Conservation (phyloP, 2,329 filamentous ascomycete species). For the Hyphodiscus sp. region DNA sequence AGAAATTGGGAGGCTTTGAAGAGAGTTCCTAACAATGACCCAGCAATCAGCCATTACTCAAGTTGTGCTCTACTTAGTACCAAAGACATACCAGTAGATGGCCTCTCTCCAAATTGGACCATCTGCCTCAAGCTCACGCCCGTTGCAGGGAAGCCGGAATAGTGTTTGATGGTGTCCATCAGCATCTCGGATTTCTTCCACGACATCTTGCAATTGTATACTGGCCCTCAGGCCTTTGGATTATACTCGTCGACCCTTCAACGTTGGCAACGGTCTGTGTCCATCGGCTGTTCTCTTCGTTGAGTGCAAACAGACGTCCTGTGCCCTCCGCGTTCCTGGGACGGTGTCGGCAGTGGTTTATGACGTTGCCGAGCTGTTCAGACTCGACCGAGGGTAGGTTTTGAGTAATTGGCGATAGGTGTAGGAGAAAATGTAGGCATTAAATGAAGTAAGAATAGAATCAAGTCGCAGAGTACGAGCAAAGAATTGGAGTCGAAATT, state of each 20-base stretch:
- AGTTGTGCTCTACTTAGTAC: not conserved
- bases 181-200: conserved; percentile 87
- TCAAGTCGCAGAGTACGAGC: not conserved
- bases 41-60: not conserved
- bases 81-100: conserved; percentile 68
- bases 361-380: conserved; percentile 2
- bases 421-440: not conserved
- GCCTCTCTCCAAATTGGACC: conserved; percentile 96
- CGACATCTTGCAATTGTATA: conserved; percentile 57
- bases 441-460: not conserved
- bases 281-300: conserved; percentile 13
- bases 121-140: conserved; percentile 96
- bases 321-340: conserved; percentile 8
- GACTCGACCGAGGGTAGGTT: not conserved
- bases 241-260: conserved; percentile 16
- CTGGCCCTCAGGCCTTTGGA: conserved; percentile 26
- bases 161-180: conserved; percentile 97
- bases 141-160: conserved; percentile 93
- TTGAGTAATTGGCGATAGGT: not conserved
- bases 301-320: not conserved
- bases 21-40: conserved; percentile 62
- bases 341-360: not conserved
- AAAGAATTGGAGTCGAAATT: too few species aligned
- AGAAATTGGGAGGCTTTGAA: conserved; percentile 98
- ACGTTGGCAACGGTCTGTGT: conserved; percentile 3